phyloP scores from a whole-genome alignment of 176 grass and related monocot genomes.

The Oryza coarctata region DNA sequence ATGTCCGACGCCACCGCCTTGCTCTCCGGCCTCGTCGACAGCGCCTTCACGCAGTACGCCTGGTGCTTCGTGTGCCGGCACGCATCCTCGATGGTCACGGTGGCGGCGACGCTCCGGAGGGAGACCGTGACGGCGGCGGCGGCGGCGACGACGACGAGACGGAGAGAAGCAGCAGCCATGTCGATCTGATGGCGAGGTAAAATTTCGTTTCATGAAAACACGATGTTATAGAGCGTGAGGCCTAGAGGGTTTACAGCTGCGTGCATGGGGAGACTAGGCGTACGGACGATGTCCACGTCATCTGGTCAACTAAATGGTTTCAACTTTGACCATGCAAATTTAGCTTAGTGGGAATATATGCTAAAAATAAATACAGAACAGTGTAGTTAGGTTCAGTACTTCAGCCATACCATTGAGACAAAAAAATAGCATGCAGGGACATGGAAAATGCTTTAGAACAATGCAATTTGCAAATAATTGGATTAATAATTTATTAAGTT shows the following conservation, averaged over 20 bases:
- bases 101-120: not conserved
- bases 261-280: not conserved
- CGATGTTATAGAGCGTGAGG: not conserved
- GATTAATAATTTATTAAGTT: slow-evolving; percentile 28
- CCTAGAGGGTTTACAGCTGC: slow-evolving; percentile 5
- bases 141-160: not conserved
- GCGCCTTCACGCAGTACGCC: slow-evolving; percentile 32
- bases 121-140: slow-evolving; percentile 37
- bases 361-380: not conserved
- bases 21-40: slow-evolving; percentile 39
- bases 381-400: not conserved
- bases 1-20: slow-evolving; percentile 1
- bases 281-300: not conserved
- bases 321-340: slow-evolving; percentile 7
- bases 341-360: too few relatives aligned
- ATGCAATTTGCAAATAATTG: slow-evolving; percentile 34
- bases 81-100: slow-evolving; percentile 31
- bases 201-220: not conserved
- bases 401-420: too few relatives aligned
- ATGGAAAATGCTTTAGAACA: too few relatives aligned
- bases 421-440: not conserved
- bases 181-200: not conserved
- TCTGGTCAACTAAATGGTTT: not conserved
- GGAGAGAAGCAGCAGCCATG: slow-evolving; percentile 41
- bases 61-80: slow-evolving; percentile 52